These are phyloP conservation scores for Amanita polypyramis DNA, from an alignment of 768 basidiomycete species.

Conservation along the genomic window DNA sequence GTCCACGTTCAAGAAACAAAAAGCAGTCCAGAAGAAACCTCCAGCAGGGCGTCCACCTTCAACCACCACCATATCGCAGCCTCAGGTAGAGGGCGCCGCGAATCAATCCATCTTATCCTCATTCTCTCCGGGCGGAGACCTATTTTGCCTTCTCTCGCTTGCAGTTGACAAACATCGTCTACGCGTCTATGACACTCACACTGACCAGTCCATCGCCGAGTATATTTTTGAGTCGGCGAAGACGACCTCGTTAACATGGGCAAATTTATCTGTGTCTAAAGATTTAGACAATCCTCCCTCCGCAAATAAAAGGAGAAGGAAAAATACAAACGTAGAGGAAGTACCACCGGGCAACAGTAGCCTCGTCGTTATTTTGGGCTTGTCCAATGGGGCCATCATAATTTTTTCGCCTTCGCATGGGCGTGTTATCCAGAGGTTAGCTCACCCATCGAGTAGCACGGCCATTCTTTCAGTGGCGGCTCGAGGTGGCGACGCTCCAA, in stretches of 20 bases:
- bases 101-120: constrained; percentile 34
- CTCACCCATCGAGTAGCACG: constrained; percentile 43
- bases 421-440: constrained; percentile 41
- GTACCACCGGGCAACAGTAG: constrained; percentile 18
- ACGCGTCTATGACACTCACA: constrained; percentile 49
- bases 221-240: constrained; percentile 44
- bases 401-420: constrained; percentile 57
- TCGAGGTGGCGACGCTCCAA: constrained; percentile 19
- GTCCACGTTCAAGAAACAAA: constrained; percentile 36
- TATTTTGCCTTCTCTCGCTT: constrained; percentile 53
- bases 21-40: constrained; percentile 44
- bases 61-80: constrained; percentile 46
- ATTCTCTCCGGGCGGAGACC: constrained; percentile 46
- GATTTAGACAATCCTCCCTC: constrained; percentile 22
- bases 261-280: constrained; percentile 18
- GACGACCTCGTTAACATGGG: constrained; percentile 47
- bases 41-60: constrained; percentile 40
- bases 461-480: constrained; percentile 39
- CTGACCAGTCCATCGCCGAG: constrained; percentile 48
- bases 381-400: constrained; percentile 47
- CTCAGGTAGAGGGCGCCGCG: constrained; percentile 37
- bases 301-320: constrained; percentile 46
- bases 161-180: constrained; percentile 65
- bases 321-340: constrained; percentile 22
- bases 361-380: constrained; percentile 44